Evolutionary conservation across 495 filamentous ascomycete genomes (phyloP), one percentile per base, ranked within the genome.

Genomic region (Xylaria longipes): DNA sequence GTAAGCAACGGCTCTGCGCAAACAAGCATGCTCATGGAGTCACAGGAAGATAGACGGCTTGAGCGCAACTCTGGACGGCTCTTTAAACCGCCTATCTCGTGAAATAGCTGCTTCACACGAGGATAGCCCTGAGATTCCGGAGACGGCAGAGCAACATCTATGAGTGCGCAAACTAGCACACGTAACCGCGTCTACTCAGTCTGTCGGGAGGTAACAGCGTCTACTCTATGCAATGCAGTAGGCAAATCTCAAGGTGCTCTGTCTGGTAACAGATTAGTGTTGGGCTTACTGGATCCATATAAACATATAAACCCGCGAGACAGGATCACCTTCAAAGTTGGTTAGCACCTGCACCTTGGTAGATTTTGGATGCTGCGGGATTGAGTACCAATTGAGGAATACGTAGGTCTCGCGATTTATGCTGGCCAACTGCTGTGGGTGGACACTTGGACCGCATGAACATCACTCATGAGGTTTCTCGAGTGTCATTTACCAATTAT

Each of bases 401-500:
- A 39, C 22, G 60, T 48, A 9, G 22, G 48, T 5, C 27, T 65
- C 1, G 12, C 33, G 8, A 27, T 37, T 35, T 52, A 17, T 50
- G 17, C 63, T 66, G 45, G 31, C 45, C 31, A 52, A n/a, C 17
- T 22, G 25, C 14, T 45, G 8, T 15, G 20, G 7, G 63, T 46
- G 31, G 7, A 27, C 39, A 33, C 52, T 37, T n/a, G 61, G 27
- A 52, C 22, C 14, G 29, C 12, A 52, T 27, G 6, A 35, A 17
- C 5, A 6, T 37, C 29, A 17, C 4, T 48, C 5, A 1, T 31
- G 45, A 50, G n/a, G 11, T 27, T 33, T 39, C 43, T 25, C 3
- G 12, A 11, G n/a, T 20, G 20, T 33, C 33, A 12, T 65, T 60
- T 74, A 95, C 93, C 93, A 96, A 41, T 74, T 83, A 83, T 95